Evolutionary conservation across 2,329 filamentous ascomycete genomes (phyloP), one percentile per base, ranked within the genome.

Genomic region (Blumeriella jaapii): DNA sequence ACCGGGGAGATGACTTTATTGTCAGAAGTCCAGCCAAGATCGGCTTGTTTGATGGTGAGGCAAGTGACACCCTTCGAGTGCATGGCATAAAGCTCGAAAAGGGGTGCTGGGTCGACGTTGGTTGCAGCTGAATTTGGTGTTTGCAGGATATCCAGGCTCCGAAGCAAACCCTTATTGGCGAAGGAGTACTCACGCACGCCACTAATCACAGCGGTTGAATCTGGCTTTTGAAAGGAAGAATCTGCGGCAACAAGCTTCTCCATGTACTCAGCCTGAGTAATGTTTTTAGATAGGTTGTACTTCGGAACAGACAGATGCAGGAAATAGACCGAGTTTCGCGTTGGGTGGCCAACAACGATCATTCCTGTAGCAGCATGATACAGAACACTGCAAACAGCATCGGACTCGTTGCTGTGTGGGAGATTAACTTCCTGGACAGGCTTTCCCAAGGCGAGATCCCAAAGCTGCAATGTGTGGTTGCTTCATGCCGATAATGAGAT

Each of bases 391-490:
- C 91, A 98, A 42, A 96, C 89, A n/a, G 86, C 86, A 59, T 95
- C 89, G 3, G 85, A 93, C 57, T 96, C 89, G 55, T 91, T 93
- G 62, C 83, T 83, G 56, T 98, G 89, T 1, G 91, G 91, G 38
- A 98, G 76, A 57, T 94, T 91, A 58, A 98, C 79, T 63, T 98
- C 91, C 58, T 98, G 89, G 23, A 98, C 91, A 18, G 87, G 84
- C 62, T 95, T 95, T 48, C 82, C 82, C 20, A 98, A 77, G 26
- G 83, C 86, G 54, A 98, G 77, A 65, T 98, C 91, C 93, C 91
- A 98, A 28, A 98, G 74, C 66, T 98, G 93, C 43, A 98, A 74
- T 37, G 89, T 93, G 63, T 98, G 91, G 61, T 98, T 98, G 91
- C 65, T 96, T 95, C 74, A 96, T 85, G 52, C 91, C 91, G 44